Evolutionary conservation across 78 protist genomes (phyloP), one percentile per base, ranked within the genome.

Genomic region (Dictyostelium purpureum): DNA sequence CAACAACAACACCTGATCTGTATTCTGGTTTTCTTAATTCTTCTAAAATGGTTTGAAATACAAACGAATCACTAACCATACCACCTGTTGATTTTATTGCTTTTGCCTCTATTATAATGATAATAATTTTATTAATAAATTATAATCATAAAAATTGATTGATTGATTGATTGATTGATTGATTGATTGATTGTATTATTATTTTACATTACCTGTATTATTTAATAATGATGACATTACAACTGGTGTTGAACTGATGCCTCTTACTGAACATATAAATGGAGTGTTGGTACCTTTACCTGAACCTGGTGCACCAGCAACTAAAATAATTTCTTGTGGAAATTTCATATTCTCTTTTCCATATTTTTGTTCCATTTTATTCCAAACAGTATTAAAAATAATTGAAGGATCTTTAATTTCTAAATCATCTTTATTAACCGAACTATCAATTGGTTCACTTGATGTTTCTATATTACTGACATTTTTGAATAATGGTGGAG

Each of bases 241-340:
- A 43, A 95, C 87, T 4, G 95, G 93, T 1, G 43, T 79, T 0
- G 96, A 90, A 4, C 93, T 73, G 12, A 95, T 90, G 56, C 94
- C 95, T 38, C 87, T 40, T 21, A 82, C 82, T 7, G 59, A 52
- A 5, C 77, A 38, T 7, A 95, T 87, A 77, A 89, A 95, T n/a
- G 93, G 92, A 5, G 97, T 91, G 73, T 90, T 87, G 2, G 94
- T 79, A 14, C 95, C 92, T 77, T 95, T 95, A 26, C 97, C 97
- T 0, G 95, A 71, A 1, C 95, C 97, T 12, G 97, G 97, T 21
- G 97, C 97, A 31, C 97, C 97, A 54, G 66, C 81, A 38, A 91
- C 33, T 65, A 87, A 91, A 11, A 95, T 90, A 31, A 95, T 95
- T 70, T 95, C 97, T 42, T 80, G 79, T 35, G 97, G 97, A 37